Evolutionary conservation across 495 filamentous ascomycete species (phyloP).

Genomic region (Chaetomium tenue): DNA sequence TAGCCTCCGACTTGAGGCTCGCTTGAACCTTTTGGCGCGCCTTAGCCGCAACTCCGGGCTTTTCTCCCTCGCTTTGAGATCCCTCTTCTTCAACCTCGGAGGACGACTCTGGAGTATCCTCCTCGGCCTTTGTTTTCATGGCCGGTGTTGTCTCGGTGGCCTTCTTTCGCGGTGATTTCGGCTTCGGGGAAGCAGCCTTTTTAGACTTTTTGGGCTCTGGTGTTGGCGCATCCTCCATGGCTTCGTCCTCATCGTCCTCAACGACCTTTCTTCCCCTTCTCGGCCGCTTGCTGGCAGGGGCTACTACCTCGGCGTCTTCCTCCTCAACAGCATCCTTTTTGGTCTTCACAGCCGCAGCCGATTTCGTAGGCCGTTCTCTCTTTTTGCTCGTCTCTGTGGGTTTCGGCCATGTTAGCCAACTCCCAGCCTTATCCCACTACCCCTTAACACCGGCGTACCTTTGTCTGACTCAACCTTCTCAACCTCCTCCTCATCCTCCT

Average conservation of each 20-base stretch:
- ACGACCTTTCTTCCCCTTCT: conserved; percentile 42
- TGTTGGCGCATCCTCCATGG: conserved; percentile 38
- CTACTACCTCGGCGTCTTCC: conserved; percentile 49
- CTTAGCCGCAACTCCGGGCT: conserved; percentile 71
- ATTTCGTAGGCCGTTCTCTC: conserved; percentile 22
- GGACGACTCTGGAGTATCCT: conserved; percentile 52
- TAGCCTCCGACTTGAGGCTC: conserved; percentile 59
- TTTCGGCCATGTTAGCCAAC: background rate
- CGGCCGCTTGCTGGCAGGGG: conserved; percentile 54
- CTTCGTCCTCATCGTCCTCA: conserved; percentile 46
- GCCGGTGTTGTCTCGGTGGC: conserved; percentile 18
- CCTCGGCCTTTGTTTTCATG: conserved; percentile 41
- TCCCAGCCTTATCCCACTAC: background rate
- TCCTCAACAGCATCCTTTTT: conserved; percentile 33
- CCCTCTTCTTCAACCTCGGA: conserved; percentile 55
- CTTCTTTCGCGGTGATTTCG: conserved; percentile 22
- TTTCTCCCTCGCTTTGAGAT: conserved; percentile 66
- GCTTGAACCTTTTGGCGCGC: conserved; percentile 81
- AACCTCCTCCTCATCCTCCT: conserved; percentile 32
- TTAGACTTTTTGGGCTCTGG: conserved; percentile 27
- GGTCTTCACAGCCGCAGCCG: conserved; percentile 11
- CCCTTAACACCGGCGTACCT: conserved; percentile 24
- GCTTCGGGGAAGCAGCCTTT: conserved; percentile 17
- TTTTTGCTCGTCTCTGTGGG: conserved; percentile 45
- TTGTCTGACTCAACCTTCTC: conserved; percentile 35